Evolutionary conservation across 2,329 filamentous ascomycete species (phyloP), one percentile per base, ranked within the genome.

Genomic region (Arthrobotrys iridis): DNA sequence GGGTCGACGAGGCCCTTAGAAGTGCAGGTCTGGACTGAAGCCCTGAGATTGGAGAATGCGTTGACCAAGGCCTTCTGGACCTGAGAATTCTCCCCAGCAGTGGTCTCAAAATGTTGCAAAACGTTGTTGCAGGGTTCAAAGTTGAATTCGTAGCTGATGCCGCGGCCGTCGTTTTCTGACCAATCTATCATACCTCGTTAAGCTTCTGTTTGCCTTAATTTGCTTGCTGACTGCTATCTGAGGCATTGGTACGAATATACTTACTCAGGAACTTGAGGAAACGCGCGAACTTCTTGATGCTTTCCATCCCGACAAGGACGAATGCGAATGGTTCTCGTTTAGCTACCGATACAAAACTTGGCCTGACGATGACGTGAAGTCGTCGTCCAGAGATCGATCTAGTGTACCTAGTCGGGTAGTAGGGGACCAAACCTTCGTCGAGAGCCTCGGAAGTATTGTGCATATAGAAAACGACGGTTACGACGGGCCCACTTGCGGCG

Each of bases 321-420:
- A 72, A 52, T 2, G 11, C 59, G n/a, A 24, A 59, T 10, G 60
- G 48, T n/a, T 65, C 30, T 26, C 58, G 22, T 13, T 59, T 13
- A 4, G 45, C 3, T 15, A 1, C 5, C n/a, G 26, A 11, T 5
- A 60, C 18, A 33, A 72, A 72, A 13, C 30, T 59, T 22, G 67
- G 67, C 28, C n/a, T 58, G 41, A 65, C 60, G 13, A 50, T 6
- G 11, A 72, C 59, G 20, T 72, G 67, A 41, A 72, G 60, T 30
- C 65, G 67, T 72, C 67, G 63, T 6, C 67, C 67, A 45, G 18
- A n/a, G 15, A 72, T 60, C 4, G 67, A 64, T 40, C 43, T 59
- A 30, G 67, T 59, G 13, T 52, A 72, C 28, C 50, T 41, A 5
- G 37, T 72, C 1, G 11, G 1, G n/a, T 15, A 28, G 40, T 35